phyloP scores from a whole-genome alignment of 495 filamentous ascomycete genomes.

The Hypoxylon fragiforme region DNA sequence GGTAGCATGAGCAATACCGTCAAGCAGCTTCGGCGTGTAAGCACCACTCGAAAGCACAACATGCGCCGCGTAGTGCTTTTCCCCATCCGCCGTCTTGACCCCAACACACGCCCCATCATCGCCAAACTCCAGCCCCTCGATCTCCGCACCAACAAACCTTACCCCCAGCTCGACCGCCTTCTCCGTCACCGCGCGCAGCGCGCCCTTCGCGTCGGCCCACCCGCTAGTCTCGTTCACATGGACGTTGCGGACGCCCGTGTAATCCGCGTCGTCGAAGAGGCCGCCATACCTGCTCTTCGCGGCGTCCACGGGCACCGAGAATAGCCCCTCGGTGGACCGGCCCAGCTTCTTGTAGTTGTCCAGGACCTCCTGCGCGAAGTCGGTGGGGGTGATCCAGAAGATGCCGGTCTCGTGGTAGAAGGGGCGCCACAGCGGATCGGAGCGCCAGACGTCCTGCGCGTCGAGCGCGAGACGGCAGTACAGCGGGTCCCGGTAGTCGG shows the following conservation, averaged over 20 bases:
- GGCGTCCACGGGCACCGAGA: conserved; percentile 48
- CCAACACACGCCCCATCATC: conserved; percentile 50
- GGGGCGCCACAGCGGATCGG: conserved; percentile 54
- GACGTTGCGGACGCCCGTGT: conserved; percentile 52
- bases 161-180: conserved; percentile 56
- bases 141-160: conserved; percentile 52
- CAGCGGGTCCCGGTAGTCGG: conserved; percentile 62
- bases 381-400: conserved; percentile 52
- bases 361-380: conserved; percentile 51
- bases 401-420: conserved; percentile 63
- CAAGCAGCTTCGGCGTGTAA: conserved; percentile 62
- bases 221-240: conserved; percentile 58
- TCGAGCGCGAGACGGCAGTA: conserved; percentile 63
- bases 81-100: conserved; percentile 48
- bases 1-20: conserved; percentile 49
- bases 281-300: conserved; percentile 51
- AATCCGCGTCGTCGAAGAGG: conserved; percentile 58
- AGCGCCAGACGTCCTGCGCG: conserved; percentile 57
- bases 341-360: conserved; percentile 55
- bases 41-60: conserved; percentile 61
- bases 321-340: conserved; percentile 41
- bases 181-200: conserved; percentile 51
- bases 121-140: conserved; percentile 49
- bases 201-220: conserved; percentile 63
- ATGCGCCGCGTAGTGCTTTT: conserved; percentile 46